A percentile compares a stretch with the other conserved stretches of the same genome.
Conservation (phyloP, 2,329 filamentous ascomycete species). For the Cadophora gregata region DNA sequence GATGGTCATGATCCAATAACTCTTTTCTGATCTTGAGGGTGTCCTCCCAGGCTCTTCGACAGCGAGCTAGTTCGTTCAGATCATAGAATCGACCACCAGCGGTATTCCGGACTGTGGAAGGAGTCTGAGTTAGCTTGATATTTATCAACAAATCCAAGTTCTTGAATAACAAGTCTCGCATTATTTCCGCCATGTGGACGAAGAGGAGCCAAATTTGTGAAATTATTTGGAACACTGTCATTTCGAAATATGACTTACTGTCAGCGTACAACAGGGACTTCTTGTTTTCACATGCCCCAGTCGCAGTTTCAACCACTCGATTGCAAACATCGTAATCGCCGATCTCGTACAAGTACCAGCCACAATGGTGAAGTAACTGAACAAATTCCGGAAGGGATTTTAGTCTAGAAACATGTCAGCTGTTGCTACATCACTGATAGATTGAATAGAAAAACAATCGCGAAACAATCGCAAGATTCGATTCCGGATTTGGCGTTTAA, state of each 20-base stretch:
- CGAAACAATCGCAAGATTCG: too few species aligned
- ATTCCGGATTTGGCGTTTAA: too few species aligned
- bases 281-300: constrained; percentile 27
- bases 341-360: constrained; percentile 32
- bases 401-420: not conserved
- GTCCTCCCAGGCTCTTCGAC: constrained; percentile 29
- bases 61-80: constrained; percentile 29
- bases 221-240: too few species aligned
- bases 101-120: constrained; percentile 17
- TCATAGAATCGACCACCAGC: constrained; percentile 28
- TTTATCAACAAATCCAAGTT: too few species aligned
- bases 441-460: too few species aligned
- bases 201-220: too few species aligned
- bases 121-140: too few species aligned
- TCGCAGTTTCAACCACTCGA: constrained; percentile 24
- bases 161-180: too few species aligned
- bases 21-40: constrained; percentile 25
- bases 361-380: constrained; percentile 26
- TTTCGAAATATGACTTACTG: not conserved
- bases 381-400: constrained; percentile 21
- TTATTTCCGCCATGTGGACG: too few species aligned
- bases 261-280: constrained; percentile 26
- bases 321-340: constrained; percentile 30
- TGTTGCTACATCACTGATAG: not conserved
- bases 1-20: constrained; percentile 19